Conservation (phyloP, 2,329 filamentous ascomycete species). For the Cephalotrichum gorgonifer region DNA sequence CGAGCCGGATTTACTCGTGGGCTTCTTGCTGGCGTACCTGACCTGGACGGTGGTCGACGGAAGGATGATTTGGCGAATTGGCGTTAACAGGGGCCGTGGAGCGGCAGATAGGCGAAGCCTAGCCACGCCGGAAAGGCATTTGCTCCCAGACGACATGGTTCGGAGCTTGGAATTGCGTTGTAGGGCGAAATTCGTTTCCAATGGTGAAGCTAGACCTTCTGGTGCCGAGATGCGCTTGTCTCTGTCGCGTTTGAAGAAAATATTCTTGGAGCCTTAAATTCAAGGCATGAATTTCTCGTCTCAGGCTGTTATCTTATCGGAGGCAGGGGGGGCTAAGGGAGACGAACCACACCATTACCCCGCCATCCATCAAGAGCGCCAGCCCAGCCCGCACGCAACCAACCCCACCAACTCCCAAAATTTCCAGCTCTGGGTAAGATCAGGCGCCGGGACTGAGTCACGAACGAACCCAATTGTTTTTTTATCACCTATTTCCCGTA, state of each 20-base stretch:
- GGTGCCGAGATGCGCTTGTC: neutral
- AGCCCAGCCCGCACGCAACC: neutral
- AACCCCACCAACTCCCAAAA: neutral
- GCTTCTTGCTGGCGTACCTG: conserved; percentile 8
- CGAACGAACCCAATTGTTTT: too few species aligned
- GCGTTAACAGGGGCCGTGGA: neutral
- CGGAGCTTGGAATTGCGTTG: neutral
- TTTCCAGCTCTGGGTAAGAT: neutral
- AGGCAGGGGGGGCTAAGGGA: neutral
- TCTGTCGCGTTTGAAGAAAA: conserved; percentile 3
- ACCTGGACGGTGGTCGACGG: conserved; percentile 4
- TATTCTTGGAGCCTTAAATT: neutral
- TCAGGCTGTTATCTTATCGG: conserved; percentile 4
- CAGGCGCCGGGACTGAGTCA: neutral
- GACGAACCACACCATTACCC: conserved; percentile 2
- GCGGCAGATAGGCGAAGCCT: conserved; percentile 2
- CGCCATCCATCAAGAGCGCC: neutral
- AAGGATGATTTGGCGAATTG: neutral
- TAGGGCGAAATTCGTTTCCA: neutral
- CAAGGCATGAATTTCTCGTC: neutral
- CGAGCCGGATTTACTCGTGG: conserved; percentile 6
- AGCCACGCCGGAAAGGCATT: conserved; percentile 4
- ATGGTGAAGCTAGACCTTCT: neutral
- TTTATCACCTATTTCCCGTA: too few species aligned
- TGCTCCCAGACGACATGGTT: conserved; percentile 3